phyloP scores from a whole-genome alignment of 1,139 yeast genomes.

The Scheffersomyces titani region DNA sequence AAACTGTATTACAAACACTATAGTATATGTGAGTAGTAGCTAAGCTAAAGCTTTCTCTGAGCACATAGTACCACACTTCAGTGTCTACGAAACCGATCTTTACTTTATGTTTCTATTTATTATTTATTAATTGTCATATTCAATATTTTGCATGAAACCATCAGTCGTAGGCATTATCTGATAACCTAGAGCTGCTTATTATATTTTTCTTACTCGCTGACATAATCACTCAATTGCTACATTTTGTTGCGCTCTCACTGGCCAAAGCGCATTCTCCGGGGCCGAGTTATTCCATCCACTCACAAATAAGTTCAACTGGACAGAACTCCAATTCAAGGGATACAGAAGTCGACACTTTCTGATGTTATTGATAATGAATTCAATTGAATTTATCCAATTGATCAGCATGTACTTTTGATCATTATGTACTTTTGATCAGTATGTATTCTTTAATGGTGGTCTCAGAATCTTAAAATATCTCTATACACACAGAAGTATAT shows the following conservation, averaged over 20 bases:
- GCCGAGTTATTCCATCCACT: background rate
- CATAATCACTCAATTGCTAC: background rate
- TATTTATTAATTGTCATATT: background rate
- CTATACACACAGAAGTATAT: background rate
- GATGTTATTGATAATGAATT: background rate
- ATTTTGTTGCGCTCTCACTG: background rate
- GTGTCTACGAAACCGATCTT: background rate
- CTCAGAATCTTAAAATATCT: background rate
- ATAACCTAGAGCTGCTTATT: no score
- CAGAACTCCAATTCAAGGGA: background rate
- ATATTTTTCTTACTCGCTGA: background rate
- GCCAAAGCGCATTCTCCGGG: background rate
- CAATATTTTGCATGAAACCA: background rate
- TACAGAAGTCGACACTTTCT: background rate
- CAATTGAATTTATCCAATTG: background rate
- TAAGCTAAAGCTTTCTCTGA: background rate
- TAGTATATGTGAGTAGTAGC: no score
- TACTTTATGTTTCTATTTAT: background rate
- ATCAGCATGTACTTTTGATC: no score
- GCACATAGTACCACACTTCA: background rate
- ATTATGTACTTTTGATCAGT: no score
- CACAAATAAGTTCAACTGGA: background rate
- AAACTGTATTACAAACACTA: no score
- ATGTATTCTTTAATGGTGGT: background rate
- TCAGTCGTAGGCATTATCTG: background rate